Base-by-base conservation (phyloP, 345 rosid genomes). In the Psidium guajava region DNA sequence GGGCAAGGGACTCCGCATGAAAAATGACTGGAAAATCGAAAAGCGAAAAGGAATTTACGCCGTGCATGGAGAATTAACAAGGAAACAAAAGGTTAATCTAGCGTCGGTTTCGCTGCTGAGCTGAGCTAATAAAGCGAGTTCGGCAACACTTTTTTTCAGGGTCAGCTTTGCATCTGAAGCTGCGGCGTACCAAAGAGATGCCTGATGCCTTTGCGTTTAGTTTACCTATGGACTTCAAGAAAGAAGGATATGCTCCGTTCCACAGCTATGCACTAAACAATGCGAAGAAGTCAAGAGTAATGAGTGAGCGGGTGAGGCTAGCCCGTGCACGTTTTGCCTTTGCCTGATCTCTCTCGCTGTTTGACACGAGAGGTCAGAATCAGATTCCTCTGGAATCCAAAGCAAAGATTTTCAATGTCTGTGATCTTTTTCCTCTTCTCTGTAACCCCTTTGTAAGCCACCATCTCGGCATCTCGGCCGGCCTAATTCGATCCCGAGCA, bases 321-420 rank as follows among this genome's bases (percentile, higher is more conserved):
- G 53, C 36, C 50, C n/a, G 47, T 44, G 80, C 40, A 22, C 56
- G 83, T 50, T 86, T 82, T 36, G 40, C 59, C 42, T 44, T 82
- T 13, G 58, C n/a, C 58, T 55, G 8, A 55, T 55, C 58, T 21
- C 58, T 18, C 47, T 69, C 3, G 44, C 12, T 16, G 12, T 69
- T 69, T 21, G 80, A 69, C 80, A 32, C 22, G 82, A 86, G 83
- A 55, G 40, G 8, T n/a, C 8, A 84, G 91, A 87, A 92, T 90
- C 91, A 7, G 92, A 92, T 92, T 87, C 91, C 82, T 82, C 84
- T 16, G n/a, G n/a, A 11, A 20, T 69, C 80, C 47, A 32, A 84
- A 81, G 57, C 11, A 58, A 54, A 36, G 21, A 69, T 40, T 69
- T 32, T 36, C 25, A 69, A 36, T 21, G 47, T 36, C 77, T 69